Base-by-base conservation (phyloP, 768 basidiomycete genomes). In the Dictyophora rubrovolvata region DNA sequence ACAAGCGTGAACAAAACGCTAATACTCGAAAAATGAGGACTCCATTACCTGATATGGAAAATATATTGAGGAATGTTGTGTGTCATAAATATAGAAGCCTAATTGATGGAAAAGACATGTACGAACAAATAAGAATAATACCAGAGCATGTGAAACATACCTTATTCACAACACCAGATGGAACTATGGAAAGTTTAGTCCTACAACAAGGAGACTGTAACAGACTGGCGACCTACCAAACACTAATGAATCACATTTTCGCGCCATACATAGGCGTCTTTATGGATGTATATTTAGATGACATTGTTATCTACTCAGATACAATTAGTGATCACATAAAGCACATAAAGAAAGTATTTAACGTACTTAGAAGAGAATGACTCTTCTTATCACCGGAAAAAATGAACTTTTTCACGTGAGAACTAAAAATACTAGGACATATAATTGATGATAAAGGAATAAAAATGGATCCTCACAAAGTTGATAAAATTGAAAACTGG, bases 231-330 rank as follows among this genome's bases (percentile, higher is more conserved):
- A 78, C 75, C 0, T 77, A 73, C 64, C 76, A 78, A 61, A 63
- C 73, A 0, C 52, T 77, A 0, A 78, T 78, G 73, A 76, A 76
- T 55, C 66, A 76, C 53, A 66, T 77, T 1, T 73, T 74, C 50
- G 62, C 56, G 1, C 60, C 63, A 1, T 67, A 64, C 55, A 67
- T 74, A 7, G 68, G 69, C 0, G 63, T 66, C 0, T 72, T 68
- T 60, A 68, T 74, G 65, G 68, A 73, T 52, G 68, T 71, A 0
- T 74, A 73, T 56, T 65, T 73, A 1, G 70, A 74, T 53, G 68
- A 72, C 36, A 67, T 77, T 18, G 56, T 73, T 1, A 63, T 74
- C 21, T 73, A 69, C 54, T 73, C 72, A 1, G 55, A 69, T 11
- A 64, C 65, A 0, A 21, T 67, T 0, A 65, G 68, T 5, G 69